Conservation (phyloP, 2,329 filamentous ascomycete genomes). For the Fusarium sp. region DNA sequence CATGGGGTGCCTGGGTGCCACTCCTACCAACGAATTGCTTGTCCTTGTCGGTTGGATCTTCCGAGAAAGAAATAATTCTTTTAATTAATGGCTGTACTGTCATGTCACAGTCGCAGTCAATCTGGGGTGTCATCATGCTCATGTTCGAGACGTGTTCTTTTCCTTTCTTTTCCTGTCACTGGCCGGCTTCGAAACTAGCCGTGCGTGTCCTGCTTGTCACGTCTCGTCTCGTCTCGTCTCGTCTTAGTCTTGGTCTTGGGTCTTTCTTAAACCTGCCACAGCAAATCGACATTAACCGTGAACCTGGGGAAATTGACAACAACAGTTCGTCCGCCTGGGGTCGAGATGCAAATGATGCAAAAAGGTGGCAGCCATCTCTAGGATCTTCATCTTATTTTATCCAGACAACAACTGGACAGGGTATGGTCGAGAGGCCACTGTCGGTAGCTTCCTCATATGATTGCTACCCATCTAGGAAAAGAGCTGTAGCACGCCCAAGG, state of each 20-base stretch:
- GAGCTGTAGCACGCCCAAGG: conserved; percentile 17
- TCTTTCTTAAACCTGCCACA: neutral
- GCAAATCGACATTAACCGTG: conserved; percentile 1
- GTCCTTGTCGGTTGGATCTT: conserved; percentile 35
- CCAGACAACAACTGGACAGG: conserved; percentile 13
- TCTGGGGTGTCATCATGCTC: conserved; percentile 5
- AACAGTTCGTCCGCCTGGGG: neutral
- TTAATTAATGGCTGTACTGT: neutral
- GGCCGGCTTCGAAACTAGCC: conserved; percentile 9
- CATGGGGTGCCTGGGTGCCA: conserved; percentile 37
- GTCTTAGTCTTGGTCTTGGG: neutral
- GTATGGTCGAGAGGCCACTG: neutral
- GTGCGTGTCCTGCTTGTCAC: neutral
- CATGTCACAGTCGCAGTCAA: conserved; percentile 1
- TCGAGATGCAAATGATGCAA: neutral
- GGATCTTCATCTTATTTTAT: conserved; percentile 27
- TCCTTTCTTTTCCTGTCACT: neutral
- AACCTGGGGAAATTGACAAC: conserved; percentile 11
- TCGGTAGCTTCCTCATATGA: conserved; percentile 17
- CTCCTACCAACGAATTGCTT: conserved; percentile 14
- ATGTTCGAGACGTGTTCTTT: conserved; percentile 32
- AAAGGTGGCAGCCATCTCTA: conserved; percentile 33
- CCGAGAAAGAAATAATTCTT: conserved; percentile 19
- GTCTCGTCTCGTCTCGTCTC: neutral
- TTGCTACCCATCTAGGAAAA: conserved; percentile 27